These are phyloP conservation scores for Berberis thunbergii DNA, from an alignment of 164 flowering plant genomes.

Conservation along the genomic window DNA sequence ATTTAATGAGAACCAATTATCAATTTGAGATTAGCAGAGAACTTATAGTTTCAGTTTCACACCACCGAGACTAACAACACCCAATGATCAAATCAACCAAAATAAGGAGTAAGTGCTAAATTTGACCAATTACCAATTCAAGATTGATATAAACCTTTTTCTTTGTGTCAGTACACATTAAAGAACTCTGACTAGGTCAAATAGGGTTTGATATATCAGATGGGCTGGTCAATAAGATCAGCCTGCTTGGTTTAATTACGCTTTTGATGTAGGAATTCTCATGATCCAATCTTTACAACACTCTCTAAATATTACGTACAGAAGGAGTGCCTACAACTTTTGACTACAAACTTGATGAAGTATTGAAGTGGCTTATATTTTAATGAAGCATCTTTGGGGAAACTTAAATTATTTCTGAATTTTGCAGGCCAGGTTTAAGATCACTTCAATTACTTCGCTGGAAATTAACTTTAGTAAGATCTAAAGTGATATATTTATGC, in stretches of 20 bases:
- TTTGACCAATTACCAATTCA: no score
- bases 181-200: no score
- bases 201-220: no score
- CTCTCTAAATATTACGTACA: neutral
- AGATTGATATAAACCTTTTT: no score
- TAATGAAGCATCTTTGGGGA: neutral
- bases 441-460: slow-evolving; percentile 4
- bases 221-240: neutral
- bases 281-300: slow-evolving; percentile 5
- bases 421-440: neutral
- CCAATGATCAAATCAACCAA: no score
- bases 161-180: no score
- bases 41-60: no score
- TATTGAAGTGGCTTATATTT: neutral
- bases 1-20: neutral
- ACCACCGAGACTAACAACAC: no score
- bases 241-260: neutral
- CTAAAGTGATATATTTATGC: neutral
- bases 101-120: no score
- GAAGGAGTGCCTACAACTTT: neutral
- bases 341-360: neutral
- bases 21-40: no score
- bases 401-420: neutral
- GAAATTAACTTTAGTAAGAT: slow-evolving; percentile 3
- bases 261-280: slow-evolving; percentile 5